A percentile compares a stretch with the other conserved stretches of the same genome.
phyloP scores from a whole-genome alignment of 2,329 filamentous ascomycete genomes.

The Lasiodiplodia sp. region DNA sequence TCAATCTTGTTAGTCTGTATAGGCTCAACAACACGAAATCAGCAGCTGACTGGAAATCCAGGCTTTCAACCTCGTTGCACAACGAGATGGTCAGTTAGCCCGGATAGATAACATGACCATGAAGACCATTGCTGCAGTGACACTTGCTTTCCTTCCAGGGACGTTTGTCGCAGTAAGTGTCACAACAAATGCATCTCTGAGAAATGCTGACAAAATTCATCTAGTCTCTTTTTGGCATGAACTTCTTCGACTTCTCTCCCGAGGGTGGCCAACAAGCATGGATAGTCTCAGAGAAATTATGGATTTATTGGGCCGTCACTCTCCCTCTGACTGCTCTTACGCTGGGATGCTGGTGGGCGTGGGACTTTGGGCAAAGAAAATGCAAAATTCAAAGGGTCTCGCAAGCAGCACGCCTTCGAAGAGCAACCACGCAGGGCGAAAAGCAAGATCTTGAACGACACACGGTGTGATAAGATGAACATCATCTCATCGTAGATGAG shows the following conservation, averaged over 20 bases:
- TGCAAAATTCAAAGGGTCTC: neutral
- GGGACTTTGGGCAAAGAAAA: neutral
- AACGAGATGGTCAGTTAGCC: neutral
- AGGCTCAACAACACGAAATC: too few species aligned
- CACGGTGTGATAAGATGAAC: neutral
- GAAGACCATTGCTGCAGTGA: neutral
- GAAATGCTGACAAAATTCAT: too few species aligned
- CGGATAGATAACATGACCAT: neutral
- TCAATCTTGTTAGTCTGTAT: neutral
- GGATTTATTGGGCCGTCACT: neutral
- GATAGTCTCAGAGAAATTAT: neutral
- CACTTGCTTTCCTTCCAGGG: neutral
- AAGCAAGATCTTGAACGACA: neutral
- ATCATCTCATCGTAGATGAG: too few species aligned
- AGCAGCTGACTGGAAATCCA: neutral
- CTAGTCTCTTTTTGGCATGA: neutral
- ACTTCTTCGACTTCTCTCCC: neutral
- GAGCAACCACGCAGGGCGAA: neutral
- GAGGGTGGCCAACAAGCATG: neutral
- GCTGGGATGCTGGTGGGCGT: neutral
- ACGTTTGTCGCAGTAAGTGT: neutral
- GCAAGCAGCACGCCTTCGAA: neutral
- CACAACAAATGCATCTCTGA: too few species aligned
- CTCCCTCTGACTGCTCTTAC: neutral
- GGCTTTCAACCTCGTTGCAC: neutral